A percentile compares a stretch with the other conserved stretches of the same genome.
phyloP scores from a whole-genome alignment of 208 protist species.

The Spongospora subterranea region DNA sequence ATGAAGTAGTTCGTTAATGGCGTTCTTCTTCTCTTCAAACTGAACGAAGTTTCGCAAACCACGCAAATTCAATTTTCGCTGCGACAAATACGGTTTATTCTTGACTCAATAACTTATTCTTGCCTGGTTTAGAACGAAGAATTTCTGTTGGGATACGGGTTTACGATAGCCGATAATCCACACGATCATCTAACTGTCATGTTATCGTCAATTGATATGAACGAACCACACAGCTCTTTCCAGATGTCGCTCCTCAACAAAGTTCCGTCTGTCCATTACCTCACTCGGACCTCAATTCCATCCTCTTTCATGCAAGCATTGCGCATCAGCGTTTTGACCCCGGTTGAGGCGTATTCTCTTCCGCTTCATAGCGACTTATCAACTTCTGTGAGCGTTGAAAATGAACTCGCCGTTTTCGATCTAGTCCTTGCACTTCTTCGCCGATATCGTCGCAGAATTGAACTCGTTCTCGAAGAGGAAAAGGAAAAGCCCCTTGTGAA shows the following conservation, averaged over 20 bases:
- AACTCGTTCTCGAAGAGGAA: neutral
- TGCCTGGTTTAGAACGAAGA: neutral
- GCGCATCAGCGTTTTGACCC: neutral
- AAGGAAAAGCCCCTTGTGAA: neutral
- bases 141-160: constrained; percentile 47
- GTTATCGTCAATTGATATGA: neutral
- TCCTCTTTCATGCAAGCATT: neutral
- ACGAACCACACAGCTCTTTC: neutral
- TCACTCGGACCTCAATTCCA: neutral
- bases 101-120: too few species aligned
- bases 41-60: too few species aligned
- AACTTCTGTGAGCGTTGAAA: neutral
- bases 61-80: neutral
- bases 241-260: neutral
- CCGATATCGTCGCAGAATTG: neutral
- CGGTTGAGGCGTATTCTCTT: neutral
- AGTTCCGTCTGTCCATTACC: neutral
- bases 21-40: too few species aligned
- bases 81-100: too few species aligned
- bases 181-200: neutral
- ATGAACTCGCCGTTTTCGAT: neutral
- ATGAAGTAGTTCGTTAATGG: too few species aligned
- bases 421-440: neutral
- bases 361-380: neutral
- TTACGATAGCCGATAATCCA: constrained; percentile 5